These are phyloP conservation scores for Tolypocladium sp. DNA, from an alignment of 2,329 filamentous ascomycete species.

Conservation along the genomic window DNA sequence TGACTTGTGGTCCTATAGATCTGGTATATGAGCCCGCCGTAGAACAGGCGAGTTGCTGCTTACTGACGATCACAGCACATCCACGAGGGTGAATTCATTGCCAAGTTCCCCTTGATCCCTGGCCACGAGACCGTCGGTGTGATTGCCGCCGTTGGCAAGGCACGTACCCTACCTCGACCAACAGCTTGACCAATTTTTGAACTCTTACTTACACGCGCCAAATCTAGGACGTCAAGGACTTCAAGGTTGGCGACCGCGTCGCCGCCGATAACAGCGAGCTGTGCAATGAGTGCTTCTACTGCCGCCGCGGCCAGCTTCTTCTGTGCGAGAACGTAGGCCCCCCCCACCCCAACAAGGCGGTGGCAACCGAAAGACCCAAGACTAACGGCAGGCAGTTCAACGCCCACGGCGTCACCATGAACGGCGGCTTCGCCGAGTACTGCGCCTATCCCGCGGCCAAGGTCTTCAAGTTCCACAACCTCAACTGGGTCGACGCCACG, in stretches of 20 bases:
- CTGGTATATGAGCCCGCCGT: slow-evolving; percentile 18
- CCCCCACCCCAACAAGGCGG: too few relatives aligned
- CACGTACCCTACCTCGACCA: slow-evolving; percentile 1
- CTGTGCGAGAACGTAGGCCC: slow-evolving; percentile 51
- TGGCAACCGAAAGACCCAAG: too few relatives aligned
- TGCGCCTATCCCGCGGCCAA: slow-evolving; percentile 40
- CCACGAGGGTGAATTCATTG: slow-evolving; percentile 59
- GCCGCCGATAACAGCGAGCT: slow-evolving; percentile 57
- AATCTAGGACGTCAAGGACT: slow-evolving; percentile 43
- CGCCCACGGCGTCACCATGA: slow-evolving; percentile 57
- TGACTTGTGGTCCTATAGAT: slow-evolving; percentile 18
- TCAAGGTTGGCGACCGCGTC: slow-evolving; percentile 54
- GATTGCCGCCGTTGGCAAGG: slow-evolving; percentile 46
- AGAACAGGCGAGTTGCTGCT: not conserved
- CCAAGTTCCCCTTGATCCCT: slow-evolving; percentile 56
- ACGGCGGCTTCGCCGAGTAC: slow-evolving; percentile 68
- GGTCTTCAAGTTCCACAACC: slow-evolving; percentile 58
- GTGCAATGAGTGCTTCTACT: slow-evolving; percentile 66
- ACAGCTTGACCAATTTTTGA: not conserved
- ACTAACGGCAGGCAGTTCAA: slow-evolving; percentile 34
- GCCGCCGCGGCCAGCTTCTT: slow-evolving; percentile 56
- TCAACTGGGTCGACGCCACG: slow-evolving; percentile 59
- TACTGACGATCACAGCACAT: slow-evolving; percentile 33
- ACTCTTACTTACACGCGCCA: not conserved
- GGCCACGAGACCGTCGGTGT: slow-evolving; percentile 62